phyloP scores from a whole-genome alignment of 257 asterid genomes.

The Scutellaria barbata region DNA sequence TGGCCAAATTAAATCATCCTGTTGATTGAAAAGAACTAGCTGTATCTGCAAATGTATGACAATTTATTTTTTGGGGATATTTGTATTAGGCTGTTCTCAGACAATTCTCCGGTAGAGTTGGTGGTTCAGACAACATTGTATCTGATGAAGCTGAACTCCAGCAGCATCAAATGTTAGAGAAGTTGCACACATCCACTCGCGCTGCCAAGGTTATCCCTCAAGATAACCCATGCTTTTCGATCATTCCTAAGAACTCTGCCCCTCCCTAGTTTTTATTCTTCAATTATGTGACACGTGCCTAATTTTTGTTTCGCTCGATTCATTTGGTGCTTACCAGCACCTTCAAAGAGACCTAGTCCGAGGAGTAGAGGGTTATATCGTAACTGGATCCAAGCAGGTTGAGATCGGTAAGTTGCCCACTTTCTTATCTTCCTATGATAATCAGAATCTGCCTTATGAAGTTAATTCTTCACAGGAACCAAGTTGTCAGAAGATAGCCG shows the following conservation, averaged over 20 bases:
- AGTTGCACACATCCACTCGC: constrained; percentile 70
- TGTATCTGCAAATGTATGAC: background rate
- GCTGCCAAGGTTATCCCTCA: constrained; percentile 68
- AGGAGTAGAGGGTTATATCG: constrained; percentile 71
- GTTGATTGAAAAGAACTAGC: too few species aligned
- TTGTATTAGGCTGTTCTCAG: constrained; percentile 63
- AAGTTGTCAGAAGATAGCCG: constrained; percentile 59
- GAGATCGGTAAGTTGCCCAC: constrained; percentile 60
- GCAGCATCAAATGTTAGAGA: constrained; percentile 66
- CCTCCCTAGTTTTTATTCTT: background rate
- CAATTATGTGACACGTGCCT: too few species aligned
- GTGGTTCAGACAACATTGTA: constrained; percentile 53
- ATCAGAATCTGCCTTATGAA: background rate
- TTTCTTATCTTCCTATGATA: background rate
- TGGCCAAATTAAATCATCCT: too few species aligned
- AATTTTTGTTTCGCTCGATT: background rate
- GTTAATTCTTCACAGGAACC: constrained; percentile 46
- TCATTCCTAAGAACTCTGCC: background rate
- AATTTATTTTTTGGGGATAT: constrained; percentile 18
- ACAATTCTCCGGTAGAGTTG: constrained; percentile 61
- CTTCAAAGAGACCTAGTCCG: constrained; percentile 79
- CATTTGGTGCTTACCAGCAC: constrained; percentile 48
- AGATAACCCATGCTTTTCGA: background rate
- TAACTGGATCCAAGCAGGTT: constrained; percentile 75
- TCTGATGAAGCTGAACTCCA: constrained; percentile 57